Evolutionary conservation across 495 filamentous ascomycete genomes (phyloP).

Genomic region (Letharia columbiana): DNA sequence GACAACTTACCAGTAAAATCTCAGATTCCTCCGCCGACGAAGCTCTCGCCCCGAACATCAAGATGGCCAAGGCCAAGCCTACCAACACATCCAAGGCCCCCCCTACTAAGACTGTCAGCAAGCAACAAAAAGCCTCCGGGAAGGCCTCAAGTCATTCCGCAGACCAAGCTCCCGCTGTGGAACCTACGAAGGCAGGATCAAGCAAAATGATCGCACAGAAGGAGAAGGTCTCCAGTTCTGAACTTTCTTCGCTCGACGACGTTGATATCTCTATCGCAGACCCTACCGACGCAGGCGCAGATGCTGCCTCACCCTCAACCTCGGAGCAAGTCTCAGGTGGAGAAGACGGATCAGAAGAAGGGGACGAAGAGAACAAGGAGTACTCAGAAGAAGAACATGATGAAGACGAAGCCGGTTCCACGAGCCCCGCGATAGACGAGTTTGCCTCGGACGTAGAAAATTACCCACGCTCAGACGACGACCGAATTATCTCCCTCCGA

Average conservation of each 20-base stretch:
- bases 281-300: slow-evolving; percentile 60
- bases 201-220: not conserved
- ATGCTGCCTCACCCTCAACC: slow-evolving; percentile 32
- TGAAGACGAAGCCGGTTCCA: not conserved
- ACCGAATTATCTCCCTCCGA: no score
- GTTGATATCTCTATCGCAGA: slow-evolving; percentile 54
- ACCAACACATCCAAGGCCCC: not conserved
- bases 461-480: not conserved
- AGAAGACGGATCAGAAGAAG: not conserved
- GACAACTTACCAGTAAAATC: no score
- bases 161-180: not conserved
- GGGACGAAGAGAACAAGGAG: not conserved
- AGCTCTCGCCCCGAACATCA: not conserved
- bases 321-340: not conserved
- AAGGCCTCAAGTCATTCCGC: not conserved
- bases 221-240: not conserved
- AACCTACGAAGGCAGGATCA: not conserved
- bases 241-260: slow-evolving; percentile 24
- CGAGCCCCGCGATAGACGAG: no score
- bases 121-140: not conserved
- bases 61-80: not conserved
- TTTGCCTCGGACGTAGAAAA: no score
- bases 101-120: not conserved
- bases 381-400: not conserved
- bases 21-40: not conserved